These are phyloP conservation scores for Gleditsia sinensis DNA, from an alignment of 306 rosid genomes.

Conservation along the genomic window DNA sequence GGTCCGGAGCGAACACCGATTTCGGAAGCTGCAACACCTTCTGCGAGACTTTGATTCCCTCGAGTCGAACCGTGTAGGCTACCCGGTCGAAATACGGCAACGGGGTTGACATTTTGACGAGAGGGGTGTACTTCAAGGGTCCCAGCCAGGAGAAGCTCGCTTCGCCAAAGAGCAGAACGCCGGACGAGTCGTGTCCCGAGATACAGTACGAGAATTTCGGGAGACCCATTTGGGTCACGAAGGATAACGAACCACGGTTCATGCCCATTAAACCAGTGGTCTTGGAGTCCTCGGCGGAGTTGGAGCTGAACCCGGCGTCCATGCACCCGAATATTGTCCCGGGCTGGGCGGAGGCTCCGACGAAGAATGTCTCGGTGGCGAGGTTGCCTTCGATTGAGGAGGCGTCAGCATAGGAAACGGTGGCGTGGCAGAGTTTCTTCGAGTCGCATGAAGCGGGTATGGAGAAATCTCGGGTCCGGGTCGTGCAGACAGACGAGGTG, in stretches of 20 bases:
- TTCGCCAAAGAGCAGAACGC: constrained; percentile 71
- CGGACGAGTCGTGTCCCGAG: constrained; percentile 65
- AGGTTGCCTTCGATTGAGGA: constrained; percentile 78
- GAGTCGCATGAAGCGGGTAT: constrained; percentile 72
- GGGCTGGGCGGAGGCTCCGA: constrained; percentile 51
- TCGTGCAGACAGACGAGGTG: constrained; percentile 58
- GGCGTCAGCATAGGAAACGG: constrained; percentile 73
- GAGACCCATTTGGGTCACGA: constrained; percentile 62
- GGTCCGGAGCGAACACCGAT: constrained; percentile 58
- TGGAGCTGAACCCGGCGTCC: constrained; percentile 77
- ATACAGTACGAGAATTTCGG: constrained; percentile 85
- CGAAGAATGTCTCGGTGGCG: constrained; percentile 60
- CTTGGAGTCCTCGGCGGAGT: constrained; percentile 69
- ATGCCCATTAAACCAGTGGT: constrained; percentile 85
- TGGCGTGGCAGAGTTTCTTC: constrained; percentile 68
- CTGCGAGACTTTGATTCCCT: constrained; percentile 60
- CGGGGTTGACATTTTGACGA: constrained; percentile 62
- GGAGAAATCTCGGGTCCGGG: constrained; percentile 66
- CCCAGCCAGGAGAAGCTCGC: constrained; percentile 56
- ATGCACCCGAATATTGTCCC: constrained; percentile 76
- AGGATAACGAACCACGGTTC: constrained; percentile 83
- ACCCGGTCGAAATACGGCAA: constrained; percentile 83
- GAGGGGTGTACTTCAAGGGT: constrained; percentile 69
- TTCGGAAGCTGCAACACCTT: constrained; percentile 50
- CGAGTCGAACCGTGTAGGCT: constrained; percentile 73